phyloP scores from a whole-genome alignment of 305 asterid genomes.

The Fraxinus nigra region DNA sequence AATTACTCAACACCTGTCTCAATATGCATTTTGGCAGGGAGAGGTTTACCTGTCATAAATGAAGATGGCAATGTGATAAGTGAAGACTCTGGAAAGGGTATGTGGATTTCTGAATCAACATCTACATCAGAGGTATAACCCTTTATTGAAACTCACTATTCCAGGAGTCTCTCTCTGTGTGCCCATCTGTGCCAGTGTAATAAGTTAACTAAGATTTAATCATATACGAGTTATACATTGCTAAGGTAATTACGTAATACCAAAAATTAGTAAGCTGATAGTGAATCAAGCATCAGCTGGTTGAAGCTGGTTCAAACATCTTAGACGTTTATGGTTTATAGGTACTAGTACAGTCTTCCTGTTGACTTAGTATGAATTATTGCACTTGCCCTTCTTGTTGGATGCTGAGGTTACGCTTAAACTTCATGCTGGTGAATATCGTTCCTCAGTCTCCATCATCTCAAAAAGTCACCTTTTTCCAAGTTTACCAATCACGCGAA shows the following conservation, averaged over 20 bases:
- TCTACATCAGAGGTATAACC: constrained; percentile 73
- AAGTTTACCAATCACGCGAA: not conserved
- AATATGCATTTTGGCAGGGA: constrained; percentile 43
- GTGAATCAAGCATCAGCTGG: not conserved
- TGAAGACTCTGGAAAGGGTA: constrained; percentile 64
- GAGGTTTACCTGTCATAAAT: constrained; percentile 76
- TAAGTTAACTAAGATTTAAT: not conserved
- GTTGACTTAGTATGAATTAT: not conserved
- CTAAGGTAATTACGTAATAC: not conserved
- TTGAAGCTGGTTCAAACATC: not conserved
- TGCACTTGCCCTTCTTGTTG: not conserved
- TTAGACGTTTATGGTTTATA: not conserved
- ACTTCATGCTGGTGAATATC: not conserved
- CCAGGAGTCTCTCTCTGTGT: not conserved
- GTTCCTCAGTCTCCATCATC: not conserved
- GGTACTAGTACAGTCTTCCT: not conserved
- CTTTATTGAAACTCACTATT: not conserved
- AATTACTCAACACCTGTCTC: constrained; percentile 15
- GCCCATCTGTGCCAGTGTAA: not conserved
- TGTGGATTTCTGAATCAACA: constrained; percentile 47
- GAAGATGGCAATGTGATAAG: constrained; percentile 79
- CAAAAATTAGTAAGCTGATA: not conserved
- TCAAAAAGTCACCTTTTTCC: not conserved
- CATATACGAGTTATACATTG: not conserved
- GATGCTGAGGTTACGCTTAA: not conserved